A percentile compares a stretch with the other conserved stretches of the same genome.
Evolutionary conservation across 768 basidiomycete species (phyloP).

Genomic region (Naganishia vaughanmartiniae): DNA sequence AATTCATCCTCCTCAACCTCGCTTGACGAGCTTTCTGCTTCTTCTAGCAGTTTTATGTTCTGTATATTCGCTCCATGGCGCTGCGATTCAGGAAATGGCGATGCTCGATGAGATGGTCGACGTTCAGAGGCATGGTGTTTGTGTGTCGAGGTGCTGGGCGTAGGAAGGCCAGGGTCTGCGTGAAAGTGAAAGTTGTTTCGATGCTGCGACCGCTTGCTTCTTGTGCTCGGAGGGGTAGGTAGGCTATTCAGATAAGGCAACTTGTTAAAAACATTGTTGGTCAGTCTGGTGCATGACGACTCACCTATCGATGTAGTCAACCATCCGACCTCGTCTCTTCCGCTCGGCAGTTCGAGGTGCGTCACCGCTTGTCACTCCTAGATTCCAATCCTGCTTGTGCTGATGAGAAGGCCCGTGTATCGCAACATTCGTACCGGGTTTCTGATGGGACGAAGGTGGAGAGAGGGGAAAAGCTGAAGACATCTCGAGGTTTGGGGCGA

Average conservation of each 20-base stretch:
- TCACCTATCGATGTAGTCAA: constrained; percentile 28
- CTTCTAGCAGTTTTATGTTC: background rate
- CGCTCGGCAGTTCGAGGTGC: constrained; percentile 29
- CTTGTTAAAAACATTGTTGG: background rate
- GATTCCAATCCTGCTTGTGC: constrained; percentile 15
- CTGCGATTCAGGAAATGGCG: constrained; percentile 2
- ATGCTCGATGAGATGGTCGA: background rate
- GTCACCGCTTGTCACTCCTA: background rate
- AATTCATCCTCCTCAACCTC: constrained; percentile 3
- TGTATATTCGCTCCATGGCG: constrained; percentile 2
- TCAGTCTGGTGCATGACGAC: background rate
- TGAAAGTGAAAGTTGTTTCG: background rate
- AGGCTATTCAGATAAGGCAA: background rate
- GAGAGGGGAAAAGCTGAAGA: constrained; percentile 18
- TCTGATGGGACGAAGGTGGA: constrained; percentile 18
- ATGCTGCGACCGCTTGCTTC: constrained; percentile 15
- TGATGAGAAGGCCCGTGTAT: background rate
- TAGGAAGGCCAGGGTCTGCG: constrained; percentile 13
- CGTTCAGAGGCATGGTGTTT: background rate
- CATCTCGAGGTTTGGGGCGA: background rate
- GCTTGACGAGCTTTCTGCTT: constrained; percentile 12
- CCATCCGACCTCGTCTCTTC: constrained; percentile 28
- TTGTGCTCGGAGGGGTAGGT: constrained; percentile 29
- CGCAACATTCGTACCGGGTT: background rate
- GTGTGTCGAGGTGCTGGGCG: constrained; percentile 18